These are phyloP conservation scores for Dactylorhiza incarnata DNA, from an alignment of 106 monocot genomes.

Conservation along the genomic window DNA sequence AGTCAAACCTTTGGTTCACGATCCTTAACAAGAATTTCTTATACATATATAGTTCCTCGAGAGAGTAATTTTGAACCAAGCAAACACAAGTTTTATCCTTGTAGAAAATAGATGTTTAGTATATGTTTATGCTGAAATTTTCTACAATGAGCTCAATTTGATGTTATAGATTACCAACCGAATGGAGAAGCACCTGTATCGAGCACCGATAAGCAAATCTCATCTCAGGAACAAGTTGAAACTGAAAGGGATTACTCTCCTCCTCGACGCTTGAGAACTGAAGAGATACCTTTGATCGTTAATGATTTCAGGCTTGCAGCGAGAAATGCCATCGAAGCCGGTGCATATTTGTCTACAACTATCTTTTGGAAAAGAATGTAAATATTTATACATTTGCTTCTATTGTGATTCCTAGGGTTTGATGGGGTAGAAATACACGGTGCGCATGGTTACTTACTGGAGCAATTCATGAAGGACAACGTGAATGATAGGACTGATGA, in stretches of 20 bases:
- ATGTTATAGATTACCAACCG: background rate
- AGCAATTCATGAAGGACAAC: constrained; percentile 21
- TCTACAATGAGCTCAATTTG: too few species aligned
- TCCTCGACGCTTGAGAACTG: constrained; percentile 16
- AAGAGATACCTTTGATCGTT: constrained; percentile 30
- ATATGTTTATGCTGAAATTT: too few species aligned
- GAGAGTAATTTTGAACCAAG: too few species aligned
- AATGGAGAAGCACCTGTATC: too few species aligned
- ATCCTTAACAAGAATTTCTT: constrained; percentile 39
- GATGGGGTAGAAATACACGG: constrained; percentile 21
- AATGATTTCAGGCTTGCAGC: constrained; percentile 18
- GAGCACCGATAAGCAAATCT: constrained; percentile 14
- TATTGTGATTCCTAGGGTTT: constrained; percentile 5
- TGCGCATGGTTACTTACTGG: constrained; percentile 10
- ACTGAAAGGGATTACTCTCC: background rate
- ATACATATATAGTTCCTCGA: too few species aligned
- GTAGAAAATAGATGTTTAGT: too few species aligned
- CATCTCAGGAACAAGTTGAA: constrained; percentile 10
- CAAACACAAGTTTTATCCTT: too few species aligned
- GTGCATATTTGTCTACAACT: background rate
- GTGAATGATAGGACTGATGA: constrained; percentile 12
- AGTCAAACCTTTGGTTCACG: constrained; percentile 16
- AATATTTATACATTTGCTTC: background rate
- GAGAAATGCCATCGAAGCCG: constrained; percentile 16
- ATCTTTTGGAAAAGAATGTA: too few species aligned